These are phyloP conservation scores for Sporisorium reilianum DNA, from an alignment of 1,284 basidiomycete species.

Conservation along the genomic window DNA sequence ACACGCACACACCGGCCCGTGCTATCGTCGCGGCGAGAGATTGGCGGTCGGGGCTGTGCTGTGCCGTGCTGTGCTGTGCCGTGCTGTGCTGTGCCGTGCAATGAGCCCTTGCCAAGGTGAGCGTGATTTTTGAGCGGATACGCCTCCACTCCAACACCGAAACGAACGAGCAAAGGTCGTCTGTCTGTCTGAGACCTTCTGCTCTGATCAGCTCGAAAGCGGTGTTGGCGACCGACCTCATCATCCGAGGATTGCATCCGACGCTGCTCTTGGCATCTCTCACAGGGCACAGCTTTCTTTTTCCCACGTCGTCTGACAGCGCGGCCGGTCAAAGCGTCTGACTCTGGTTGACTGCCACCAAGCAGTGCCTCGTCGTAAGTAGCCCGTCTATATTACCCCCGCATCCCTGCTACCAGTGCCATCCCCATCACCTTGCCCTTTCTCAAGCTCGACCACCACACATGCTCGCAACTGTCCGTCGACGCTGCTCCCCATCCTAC, in stretches of 20 bases:
- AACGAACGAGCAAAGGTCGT: neutral
- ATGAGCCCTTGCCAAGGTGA: too few relatives aligned
- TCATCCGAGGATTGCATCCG: conserved; percentile 1
- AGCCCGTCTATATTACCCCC: neutral
- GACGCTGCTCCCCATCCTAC: too few relatives aligned
- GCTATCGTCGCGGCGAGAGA: neutral
- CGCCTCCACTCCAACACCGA: conserved; percentile 7
- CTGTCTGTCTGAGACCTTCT: too few relatives aligned
- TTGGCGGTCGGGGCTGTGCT: neutral
- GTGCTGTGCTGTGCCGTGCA: too few relatives aligned
- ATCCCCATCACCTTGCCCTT: neutral
- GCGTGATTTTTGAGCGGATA: neutral
- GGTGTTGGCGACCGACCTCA: conserved; percentile 1
- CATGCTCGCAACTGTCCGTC: neutral
- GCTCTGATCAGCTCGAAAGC: neutral
- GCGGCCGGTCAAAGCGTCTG: neutral
- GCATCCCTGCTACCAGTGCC: neutral
- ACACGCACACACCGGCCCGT: neutral
- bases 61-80: neutral
- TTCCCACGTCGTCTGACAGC: too few relatives aligned
- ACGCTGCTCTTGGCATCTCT: conserved; percentile 5
- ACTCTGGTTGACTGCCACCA: neutral
- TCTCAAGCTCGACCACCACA: too few relatives aligned
- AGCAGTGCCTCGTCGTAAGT: neutral
- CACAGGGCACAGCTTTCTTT: too few relatives aligned